These are phyloP conservation scores for Gastrolobium bilobum DNA, from an alignment of 306 rosid genomes.

Conservation along the genomic window DNA sequence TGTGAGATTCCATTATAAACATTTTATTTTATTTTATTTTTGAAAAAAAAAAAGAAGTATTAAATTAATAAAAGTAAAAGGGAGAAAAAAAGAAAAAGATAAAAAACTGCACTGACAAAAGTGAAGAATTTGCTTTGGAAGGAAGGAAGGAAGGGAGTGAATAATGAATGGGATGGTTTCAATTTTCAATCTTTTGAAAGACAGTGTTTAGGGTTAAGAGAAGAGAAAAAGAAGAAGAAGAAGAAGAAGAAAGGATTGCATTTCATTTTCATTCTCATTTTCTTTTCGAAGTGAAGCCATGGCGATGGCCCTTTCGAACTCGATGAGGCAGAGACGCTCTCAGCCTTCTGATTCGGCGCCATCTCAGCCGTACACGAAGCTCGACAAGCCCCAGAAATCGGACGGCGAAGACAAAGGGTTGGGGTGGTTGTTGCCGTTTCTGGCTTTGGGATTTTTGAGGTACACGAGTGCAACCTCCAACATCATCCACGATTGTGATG, in stretches of 20 bases:
- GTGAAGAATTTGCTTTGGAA: conserved; percentile 43
- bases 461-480: conserved; percentile 95
- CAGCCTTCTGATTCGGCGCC: conserved; percentile 62
- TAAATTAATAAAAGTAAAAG: too few relatives aligned
- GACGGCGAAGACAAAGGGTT: conserved; percentile 59
- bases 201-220: conserved; percentile 37
- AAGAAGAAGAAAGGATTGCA: too few relatives aligned
- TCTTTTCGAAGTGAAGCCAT: conserved; percentile 23
- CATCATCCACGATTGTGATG: conserved; percentile 96
- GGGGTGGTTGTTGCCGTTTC: conserved; percentile 72
- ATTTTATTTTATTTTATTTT: too few relatives aligned
- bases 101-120: not conserved
- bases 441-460: conserved; percentile 73
- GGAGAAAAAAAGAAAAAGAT: not conserved
- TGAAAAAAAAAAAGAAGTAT: too few relatives aligned
- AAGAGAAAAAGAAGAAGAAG: conserved; percentile 3
- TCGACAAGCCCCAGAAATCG: conserved; percentile 63
- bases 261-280: conserved; percentile 2
- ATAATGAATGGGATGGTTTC: conserved; percentile 57
- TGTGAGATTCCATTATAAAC: too few relatives aligned
- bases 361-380: conserved; percentile 65
- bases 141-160: conserved; percentile 47
- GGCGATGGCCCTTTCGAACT: conserved; percentile 50
- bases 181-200: conserved; percentile 57
- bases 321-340: conserved; percentile 72